These are phyloP conservation scores for Capsicum rhomboideum DNA, from an alignment of 257 asterid genomes.

Conservation along the genomic window DNA sequence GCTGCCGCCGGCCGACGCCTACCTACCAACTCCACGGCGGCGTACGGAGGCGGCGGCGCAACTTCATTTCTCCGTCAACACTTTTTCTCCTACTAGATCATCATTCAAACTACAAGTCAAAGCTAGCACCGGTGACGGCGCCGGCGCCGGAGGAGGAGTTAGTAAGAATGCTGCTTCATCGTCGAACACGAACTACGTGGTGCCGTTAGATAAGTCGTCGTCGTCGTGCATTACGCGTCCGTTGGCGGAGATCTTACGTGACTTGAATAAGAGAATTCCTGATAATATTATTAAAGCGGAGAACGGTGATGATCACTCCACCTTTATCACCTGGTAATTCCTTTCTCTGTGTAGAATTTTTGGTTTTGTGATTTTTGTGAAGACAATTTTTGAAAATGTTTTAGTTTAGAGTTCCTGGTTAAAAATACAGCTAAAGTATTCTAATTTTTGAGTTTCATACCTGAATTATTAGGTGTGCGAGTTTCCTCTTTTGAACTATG, in stretches of 20 bases:
- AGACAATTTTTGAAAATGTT: not conserved
- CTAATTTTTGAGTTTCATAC: too few relatives aligned
- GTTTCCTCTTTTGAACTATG: too few relatives aligned
- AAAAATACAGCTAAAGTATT: too few relatives aligned
- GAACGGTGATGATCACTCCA: conserved; percentile 33
- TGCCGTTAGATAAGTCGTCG: conserved; percentile 64
- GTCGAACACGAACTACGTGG: conserved; percentile 65
- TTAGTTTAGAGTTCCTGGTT: too few relatives aligned
- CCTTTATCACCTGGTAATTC: conserved; percentile 67
- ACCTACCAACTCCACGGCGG: not conserved
- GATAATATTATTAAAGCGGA: conserved; percentile 69
- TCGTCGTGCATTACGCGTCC: conserved; percentile 83
- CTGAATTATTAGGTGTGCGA: too few relatives aligned
- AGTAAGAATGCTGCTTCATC: conserved; percentile 7
- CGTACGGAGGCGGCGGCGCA: not conserved
- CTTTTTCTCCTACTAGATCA: not conserved
- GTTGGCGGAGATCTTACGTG: conserved; percentile 84
- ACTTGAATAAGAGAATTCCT: conserved; percentile 89
- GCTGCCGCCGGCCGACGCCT: conserved; percentile 1
- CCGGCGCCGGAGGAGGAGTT: not conserved
- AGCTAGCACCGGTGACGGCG: conserved; percentile 12
- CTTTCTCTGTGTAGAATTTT: not conserved
- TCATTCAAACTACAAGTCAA: conserved; percentile 6
- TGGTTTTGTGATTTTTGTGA: not conserved
- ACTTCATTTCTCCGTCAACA: conserved; percentile 5